Conservation (phyloP, 139 green algal genomes). For the Asterochloris sp. region DNA sequence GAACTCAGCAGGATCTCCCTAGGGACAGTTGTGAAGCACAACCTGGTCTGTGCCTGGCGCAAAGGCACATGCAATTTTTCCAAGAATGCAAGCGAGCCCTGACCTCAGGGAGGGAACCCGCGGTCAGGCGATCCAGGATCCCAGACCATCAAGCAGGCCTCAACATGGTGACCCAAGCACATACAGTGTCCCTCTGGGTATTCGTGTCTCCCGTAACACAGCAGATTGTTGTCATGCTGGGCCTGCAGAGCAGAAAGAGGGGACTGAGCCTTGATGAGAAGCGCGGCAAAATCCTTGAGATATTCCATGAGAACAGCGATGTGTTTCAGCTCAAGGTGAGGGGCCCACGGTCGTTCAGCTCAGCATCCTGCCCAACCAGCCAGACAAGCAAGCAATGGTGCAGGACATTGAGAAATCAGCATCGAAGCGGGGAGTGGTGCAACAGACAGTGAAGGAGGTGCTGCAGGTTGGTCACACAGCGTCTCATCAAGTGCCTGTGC, state of each 20-base stretch:
- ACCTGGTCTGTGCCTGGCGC: no score
- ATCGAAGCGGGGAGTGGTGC: conserved; percentile 63
- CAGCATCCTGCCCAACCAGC: background rate
- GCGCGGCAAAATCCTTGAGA: conserved; percentile 50
- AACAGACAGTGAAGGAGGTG: conserved; percentile 76
- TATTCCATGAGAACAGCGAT: conserved; percentile 69
- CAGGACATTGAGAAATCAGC: conserved; percentile 78
- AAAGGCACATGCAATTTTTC: no score
- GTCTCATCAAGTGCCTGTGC: background rate
- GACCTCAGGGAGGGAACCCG: no score
- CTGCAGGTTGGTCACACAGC: conserved; percentile 38
- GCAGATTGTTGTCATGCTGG: background rate
- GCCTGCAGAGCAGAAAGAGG: conserved; percentile 47
- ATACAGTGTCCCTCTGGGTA: no score
- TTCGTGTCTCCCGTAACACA: no score
- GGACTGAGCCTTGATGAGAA: conserved; percentile 78
- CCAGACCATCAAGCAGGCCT: no score
- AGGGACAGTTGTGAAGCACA: background rate
- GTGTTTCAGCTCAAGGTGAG: conserved; percentile 66
- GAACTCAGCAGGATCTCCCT: background rate
- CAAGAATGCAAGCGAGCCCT: no score
- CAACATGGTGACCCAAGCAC: no score
- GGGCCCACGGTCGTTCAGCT: background rate
- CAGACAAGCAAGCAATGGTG: background rate
- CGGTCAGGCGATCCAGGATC: no score